Evolutionary conservation across 1,284 basidiomycete species (phyloP).

Genomic region (Trametes hirsuta): DNA sequence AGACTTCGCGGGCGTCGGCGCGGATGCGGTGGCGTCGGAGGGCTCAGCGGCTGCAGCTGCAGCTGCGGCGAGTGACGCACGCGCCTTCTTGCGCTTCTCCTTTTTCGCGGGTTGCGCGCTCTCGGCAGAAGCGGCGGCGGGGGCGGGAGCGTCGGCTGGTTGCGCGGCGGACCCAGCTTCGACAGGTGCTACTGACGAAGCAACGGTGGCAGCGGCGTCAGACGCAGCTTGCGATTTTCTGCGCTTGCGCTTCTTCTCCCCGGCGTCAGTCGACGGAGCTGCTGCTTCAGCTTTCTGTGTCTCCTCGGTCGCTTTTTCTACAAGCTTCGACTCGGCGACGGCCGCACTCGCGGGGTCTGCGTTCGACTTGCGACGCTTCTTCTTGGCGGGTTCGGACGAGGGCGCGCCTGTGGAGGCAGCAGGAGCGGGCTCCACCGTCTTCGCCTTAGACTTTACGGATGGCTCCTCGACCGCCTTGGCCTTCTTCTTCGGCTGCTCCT

Average conservation of each 20-base stretch:
- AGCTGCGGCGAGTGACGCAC: slow-evolving; percentile 12
- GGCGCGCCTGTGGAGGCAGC: slow-evolving; percentile 6
- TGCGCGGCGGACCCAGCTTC: not conserved
- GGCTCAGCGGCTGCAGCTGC: not conserved
- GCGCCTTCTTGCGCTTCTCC: slow-evolving; percentile 28
- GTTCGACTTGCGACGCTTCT: slow-evolving; percentile 29
- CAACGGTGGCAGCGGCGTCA: slow-evolving; percentile 1
- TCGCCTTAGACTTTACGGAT: slow-evolving; percentile 24
- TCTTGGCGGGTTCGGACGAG: slow-evolving; percentile 22
- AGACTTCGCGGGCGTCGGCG: slow-evolving; percentile 1
- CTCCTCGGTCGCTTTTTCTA: not conserved
- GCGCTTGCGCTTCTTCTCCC: slow-evolving; percentile 43
- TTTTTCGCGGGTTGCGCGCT: slow-evolving; percentile 21
- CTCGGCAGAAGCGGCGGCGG: slow-evolving; percentile 20
- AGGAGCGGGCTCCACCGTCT: slow-evolving; percentile 21
- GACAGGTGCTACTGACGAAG: not conserved
- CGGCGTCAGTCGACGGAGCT: not conserved
- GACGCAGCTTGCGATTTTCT: slow-evolving; percentile 12
- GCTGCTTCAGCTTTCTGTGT: slow-evolving; percentile 19
- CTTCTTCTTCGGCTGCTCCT: slow-evolving; percentile 40
- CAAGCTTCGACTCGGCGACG: not conserved
- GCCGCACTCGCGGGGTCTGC: not conserved
- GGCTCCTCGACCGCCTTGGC: slow-evolving; percentile 26
- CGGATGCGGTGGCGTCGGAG: slow-evolving; percentile 10
- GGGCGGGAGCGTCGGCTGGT: not conserved